Conservation (phyloP, 352 stramenopile species). For the Pseudoperonospora humuli region DNA sequence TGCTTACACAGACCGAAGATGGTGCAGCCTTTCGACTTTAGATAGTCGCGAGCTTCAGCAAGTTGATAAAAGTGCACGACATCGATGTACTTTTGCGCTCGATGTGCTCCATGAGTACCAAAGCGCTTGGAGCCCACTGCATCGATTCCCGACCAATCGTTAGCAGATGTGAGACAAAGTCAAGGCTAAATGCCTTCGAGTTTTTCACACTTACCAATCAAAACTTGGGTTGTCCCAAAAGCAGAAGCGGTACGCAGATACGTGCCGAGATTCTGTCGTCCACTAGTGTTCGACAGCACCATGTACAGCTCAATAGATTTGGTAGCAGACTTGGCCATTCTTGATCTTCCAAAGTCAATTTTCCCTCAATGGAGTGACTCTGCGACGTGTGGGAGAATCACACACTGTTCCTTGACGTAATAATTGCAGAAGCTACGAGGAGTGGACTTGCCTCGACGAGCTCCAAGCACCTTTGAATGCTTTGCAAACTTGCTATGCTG, state of each 20-base stretch:
- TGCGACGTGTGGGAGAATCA: conserved; percentile 31
- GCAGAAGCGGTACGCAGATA: conserved; percentile 68
- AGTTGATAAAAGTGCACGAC: conserved; percentile 69
- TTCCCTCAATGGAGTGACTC: conserved; percentile 16
- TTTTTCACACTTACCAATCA: conserved; percentile 44
- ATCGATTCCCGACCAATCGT: conserved; percentile 5
- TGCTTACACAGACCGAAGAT: conserved; percentile 49
- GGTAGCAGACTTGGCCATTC: conserved; percentile 5
- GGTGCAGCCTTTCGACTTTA: conserved; percentile 45
- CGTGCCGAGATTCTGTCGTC: conserved; percentile 69
- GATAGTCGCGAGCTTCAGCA: conserved; percentile 42
- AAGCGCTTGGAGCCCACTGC: conserved; percentile 71
- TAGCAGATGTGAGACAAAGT: conserved; percentile 1
- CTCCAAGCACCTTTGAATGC: conserved; percentile 58
- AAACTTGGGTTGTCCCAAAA: conserved; percentile 62
- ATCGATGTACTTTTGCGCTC: conserved; percentile 76
- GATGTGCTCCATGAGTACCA: conserved; percentile 65
- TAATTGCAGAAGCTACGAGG: conserved; percentile 65
- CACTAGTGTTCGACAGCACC: conserved; percentile 65
- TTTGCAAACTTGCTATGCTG: conserved; percentile 24
- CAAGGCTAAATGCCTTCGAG: neutral
- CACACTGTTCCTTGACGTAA: conserved; percentile 46
- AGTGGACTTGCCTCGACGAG: conserved; percentile 25
- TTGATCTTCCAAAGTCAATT: conserved; percentile 3
- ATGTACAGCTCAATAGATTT: conserved; percentile 45